A percentile compares a stretch with the other conserved stretches of the same genome.
Evolutionary conservation across 1,284 basidiomycete genomes (phyloP).

Genomic region (Somion occarium): DNA sequence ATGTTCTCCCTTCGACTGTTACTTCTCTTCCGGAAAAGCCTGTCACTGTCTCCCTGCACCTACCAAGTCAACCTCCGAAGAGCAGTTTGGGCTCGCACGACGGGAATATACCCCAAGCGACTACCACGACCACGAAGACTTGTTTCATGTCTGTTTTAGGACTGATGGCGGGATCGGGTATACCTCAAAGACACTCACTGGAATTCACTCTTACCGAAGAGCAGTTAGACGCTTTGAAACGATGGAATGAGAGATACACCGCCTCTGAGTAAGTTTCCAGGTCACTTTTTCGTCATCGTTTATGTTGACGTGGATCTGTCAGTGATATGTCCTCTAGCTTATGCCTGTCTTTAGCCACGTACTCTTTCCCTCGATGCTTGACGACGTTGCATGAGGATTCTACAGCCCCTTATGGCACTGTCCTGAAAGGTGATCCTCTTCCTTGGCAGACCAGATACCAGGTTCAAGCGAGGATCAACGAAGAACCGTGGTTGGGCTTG

Average conservation of each 20-base stretch:
- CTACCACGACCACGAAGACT: no score
- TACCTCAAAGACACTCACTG: neutral
- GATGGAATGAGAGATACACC: neutral
- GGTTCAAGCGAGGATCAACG: neutral
- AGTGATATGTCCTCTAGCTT: neutral
- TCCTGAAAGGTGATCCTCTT: neutral
- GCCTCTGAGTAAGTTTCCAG: neutral
- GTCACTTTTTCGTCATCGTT: no score
- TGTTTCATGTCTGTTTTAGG: neutral
- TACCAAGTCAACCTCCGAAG: neutral
- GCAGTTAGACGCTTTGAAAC: neutral
- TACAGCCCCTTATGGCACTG: neutral
- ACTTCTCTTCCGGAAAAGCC: neutral
- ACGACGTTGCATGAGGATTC: neutral
- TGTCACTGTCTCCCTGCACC: neutral
- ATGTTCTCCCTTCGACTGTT: no score
- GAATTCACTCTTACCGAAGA: neutral
- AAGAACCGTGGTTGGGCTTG: neutral
- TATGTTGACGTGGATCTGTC: neutral
- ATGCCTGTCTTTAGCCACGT: neutral
- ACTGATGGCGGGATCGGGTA: neutral
- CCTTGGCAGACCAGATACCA: neutral
- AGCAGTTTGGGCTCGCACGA: neutral
- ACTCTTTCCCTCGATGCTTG: neutral
- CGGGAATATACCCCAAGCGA: neutral